Conservation (phyloP, 2,329 filamentous ascomycete genomes). For the Orbilia ellipsospora region DNA sequence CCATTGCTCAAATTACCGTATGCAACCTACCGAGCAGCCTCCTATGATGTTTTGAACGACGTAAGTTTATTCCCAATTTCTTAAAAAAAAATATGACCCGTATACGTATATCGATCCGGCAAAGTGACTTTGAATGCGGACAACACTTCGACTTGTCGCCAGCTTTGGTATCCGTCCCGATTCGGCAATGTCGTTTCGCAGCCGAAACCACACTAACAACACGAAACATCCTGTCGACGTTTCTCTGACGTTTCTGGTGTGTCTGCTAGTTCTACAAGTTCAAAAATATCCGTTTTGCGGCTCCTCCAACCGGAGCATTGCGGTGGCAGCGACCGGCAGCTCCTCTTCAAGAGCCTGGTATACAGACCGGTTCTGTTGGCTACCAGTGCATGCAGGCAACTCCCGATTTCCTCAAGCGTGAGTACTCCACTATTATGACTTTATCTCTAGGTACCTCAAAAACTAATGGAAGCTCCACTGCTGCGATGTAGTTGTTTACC, state of each 20-base stretch:
- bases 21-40: slow-evolving; percentile 60
- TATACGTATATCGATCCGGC: too few species aligned
- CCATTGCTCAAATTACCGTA: slow-evolving; percentile 61
- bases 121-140: too few species aligned
- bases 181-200: slow-evolving; percentile 18
- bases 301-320: slow-evolving; percentile 63
- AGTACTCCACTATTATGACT: background rate
- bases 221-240: slow-evolving; percentile 10
- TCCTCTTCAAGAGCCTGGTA: slow-evolving; percentile 60
- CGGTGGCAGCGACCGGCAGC: slow-evolving; percentile 64
- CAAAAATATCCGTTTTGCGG: slow-evolving; percentile 65
- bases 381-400: slow-evolving; percentile 60
- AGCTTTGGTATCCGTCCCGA: slow-evolving; percentile 16
- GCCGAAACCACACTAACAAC: slow-evolving; percentile 23
- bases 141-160: too few species aligned
- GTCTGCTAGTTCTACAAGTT: slow-evolving; percentile 61
- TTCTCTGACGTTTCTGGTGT: slow-evolving; percentile 1
- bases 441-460: too few species aligned
- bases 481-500: slow-evolving; percentile 55
- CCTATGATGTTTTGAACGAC: slow-evolving; percentile 60
- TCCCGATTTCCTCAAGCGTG: slow-evolving; percentile 55
- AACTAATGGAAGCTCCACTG: too few species aligned
- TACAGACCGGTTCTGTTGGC: slow-evolving; percentile 61
- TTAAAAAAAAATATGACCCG: background rate
- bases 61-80: slow-evolving; percentile 50